Conservation (phyloP, 1,284 basidiomycete species). For the Ceratobasidium sp. region DNA sequence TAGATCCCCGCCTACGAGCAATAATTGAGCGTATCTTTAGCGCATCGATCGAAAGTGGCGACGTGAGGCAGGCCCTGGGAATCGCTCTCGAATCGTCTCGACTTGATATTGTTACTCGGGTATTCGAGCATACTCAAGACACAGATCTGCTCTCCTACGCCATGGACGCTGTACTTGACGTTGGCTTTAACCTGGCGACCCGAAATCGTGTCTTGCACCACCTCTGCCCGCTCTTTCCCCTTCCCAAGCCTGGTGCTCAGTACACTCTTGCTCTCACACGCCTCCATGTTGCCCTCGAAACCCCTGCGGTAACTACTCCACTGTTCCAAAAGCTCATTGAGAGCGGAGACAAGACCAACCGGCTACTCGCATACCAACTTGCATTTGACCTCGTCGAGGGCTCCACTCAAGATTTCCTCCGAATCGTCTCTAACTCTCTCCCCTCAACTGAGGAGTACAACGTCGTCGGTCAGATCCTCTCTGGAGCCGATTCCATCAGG, state of each 20-base stretch:
- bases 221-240: constrained; percentile 83
- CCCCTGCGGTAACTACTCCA: constrained; percentile 75
- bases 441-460: constrained; percentile 64
- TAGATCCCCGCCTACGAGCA: constrained; percentile 78
- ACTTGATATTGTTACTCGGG: constrained; percentile 82
- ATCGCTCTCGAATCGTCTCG: constrained; percentile 91
- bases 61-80: constrained; percentile 92
- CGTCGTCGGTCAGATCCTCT: constrained; percentile 81
- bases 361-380: constrained; percentile 88
- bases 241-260: constrained; percentile 75
- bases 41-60: constrained; percentile 84
- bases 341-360: constrained; percentile 62
- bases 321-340: constrained; percentile 75
- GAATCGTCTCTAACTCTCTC: constrained; percentile 31
- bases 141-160: constrained; percentile 85
- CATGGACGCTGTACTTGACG: constrained; percentile 88
- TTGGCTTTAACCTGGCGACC: constrained; percentile 81
- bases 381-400: constrained; percentile 94
- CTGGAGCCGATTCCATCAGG: constrained; percentile 89
- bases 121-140: constrained; percentile 79
- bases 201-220: constrained; percentile 81
- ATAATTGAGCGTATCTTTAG: constrained; percentile 91
- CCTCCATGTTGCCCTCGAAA: constrained; percentile 86
- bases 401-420: constrained; percentile 90
- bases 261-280: constrained; percentile 83